phyloP scores from a whole-genome alignment of 139 green algal species.

The Closterium sp. region DNA sequence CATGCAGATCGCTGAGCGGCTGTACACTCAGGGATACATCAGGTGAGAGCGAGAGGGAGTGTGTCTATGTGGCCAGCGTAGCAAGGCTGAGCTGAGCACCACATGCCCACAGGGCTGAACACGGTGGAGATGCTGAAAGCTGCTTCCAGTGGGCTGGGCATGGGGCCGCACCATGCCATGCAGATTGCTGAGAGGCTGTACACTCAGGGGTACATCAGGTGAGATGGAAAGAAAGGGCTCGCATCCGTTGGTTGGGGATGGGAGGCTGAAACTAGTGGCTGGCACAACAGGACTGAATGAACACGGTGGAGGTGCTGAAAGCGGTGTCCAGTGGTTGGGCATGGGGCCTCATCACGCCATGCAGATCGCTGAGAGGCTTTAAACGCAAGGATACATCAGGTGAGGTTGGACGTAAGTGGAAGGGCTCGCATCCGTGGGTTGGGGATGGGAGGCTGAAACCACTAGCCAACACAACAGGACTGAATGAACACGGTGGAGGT shows the following conservation, averaged over 20 bases:
- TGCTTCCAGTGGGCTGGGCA: slow-evolving; percentile 58
- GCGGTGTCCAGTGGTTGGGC: slow-evolving; percentile 55
- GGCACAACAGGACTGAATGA: slow-evolving; percentile 52
- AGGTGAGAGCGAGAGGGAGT: slow-evolving; percentile 12
- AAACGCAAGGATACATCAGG: slow-evolving; percentile 61
- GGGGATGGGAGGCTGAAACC: no score
- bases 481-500: slow-evolving; percentile 88
- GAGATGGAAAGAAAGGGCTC: slow-evolving; percentile 5
- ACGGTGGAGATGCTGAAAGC: slow-evolving; percentile 96
- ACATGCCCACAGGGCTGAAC: slow-evolving; percentile 81
- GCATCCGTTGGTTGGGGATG: no score
- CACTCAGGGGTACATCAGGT: slow-evolving; percentile 57
- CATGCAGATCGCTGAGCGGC: slow-evolving; percentile 78
- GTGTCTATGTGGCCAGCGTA: no score
- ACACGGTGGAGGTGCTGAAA: slow-evolving; percentile 96
- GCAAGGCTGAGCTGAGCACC: no score
- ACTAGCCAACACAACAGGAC: slow-evolving; percentile 58
- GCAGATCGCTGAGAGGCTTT: slow-evolving; percentile 79
- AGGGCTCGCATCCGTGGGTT: background rate
- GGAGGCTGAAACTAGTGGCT: no score
- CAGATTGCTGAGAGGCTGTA: slow-evolving; percentile 81
- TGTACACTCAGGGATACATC: slow-evolving; percentile 71
- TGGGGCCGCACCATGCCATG: slow-evolving; percentile 80
- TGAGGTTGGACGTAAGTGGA: background rate
- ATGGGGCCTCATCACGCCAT: slow-evolving; percentile 81